These are phyloP conservation scores for Calvatia gigantea DNA, from an alignment of 768 basidiomycete genomes.

Conservation along the genomic window DNA sequence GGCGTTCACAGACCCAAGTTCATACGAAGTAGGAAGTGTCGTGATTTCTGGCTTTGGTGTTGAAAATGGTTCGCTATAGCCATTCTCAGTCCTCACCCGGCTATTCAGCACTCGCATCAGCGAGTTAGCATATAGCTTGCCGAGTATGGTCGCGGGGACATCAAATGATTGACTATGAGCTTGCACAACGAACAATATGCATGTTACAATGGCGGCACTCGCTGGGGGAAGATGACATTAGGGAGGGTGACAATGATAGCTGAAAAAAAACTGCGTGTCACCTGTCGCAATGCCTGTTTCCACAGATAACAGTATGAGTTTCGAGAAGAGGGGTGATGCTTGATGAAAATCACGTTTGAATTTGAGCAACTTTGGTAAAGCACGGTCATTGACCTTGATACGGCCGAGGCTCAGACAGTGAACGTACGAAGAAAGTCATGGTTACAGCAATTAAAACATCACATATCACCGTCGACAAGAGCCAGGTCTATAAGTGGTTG, in stretches of 20 bases:
- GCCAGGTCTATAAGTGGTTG: neutral
- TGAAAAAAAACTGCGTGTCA: neutral
- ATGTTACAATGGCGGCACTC: neutral
- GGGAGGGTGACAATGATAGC: neutral
- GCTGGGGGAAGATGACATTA: neutral
- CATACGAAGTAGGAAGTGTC: no score
- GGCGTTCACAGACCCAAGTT: no score
- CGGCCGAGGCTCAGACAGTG: neutral
- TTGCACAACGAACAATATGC: neutral
- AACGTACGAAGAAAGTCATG: slow-evolving; percentile 3
- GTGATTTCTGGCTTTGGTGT: no score
- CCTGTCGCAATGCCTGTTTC: neutral
- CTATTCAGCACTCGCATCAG: neutral
- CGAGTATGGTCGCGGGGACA: neutral
- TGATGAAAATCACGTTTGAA: neutral
- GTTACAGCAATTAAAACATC: neutral
- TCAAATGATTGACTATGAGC: neutral
- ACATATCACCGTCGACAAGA: neutral
- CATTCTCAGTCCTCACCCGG: neutral
- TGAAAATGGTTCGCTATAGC: neutral
- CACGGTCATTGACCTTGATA: neutral
- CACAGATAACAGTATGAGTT: neutral
- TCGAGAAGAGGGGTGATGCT: neutral
- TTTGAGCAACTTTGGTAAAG: neutral
- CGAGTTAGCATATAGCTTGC: slow-evolving; percentile 6